Evolutionary conservation across 1,284 basidiomycete genomes (phyloP), one percentile per base, ranked within the genome.

Genomic region (Sporisorium scitamineum): DNA sequence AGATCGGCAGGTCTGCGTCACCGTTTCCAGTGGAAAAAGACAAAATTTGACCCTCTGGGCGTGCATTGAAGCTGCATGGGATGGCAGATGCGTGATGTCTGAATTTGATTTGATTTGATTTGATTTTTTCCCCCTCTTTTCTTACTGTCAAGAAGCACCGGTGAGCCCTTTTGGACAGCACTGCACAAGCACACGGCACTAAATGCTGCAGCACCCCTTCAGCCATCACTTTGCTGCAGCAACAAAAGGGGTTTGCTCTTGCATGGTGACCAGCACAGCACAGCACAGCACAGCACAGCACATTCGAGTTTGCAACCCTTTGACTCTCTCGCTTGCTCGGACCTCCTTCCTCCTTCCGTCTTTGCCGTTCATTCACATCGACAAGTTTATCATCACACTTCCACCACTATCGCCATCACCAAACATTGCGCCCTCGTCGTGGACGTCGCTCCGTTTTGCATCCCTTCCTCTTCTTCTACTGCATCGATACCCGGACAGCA

Each of bases 401-500:
- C 37, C 48, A 47, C 8, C 32, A 41, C 26, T 37, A 26, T 14
- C 27, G n/a, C 29, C 42, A 34, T 45, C 54, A 32, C 41, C 16
- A 24, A 29, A 5, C 54, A 22, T 32, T 14, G 37, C 18, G 34
- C 37, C 20, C 26, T 29, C 26, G 10, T 45, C 42, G 22, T 47
- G 31, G n/a, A 22, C 37, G 26, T 13, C 27, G 41, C 32, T 18
- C 27, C 27, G 39, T 31, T 14, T 55, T 29, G 27, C 20, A 6
- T 34, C 13, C 42, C 18, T 48, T n/a, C n/a, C 18, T 47, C 31
- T 34, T 31, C 16, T 31, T 27, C 37, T 32, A n/a, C 52, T 32
- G 42, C 54, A 56, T 56, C 42, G 54, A 56, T 56, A 56, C 54
- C 54, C 54, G 29, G 27, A 31, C 10, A 56, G 41, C 54, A 26